Base-by-base conservation (phyloP, 768 basidiomycete genomes). In the Mycena sanguinolenta region DNA sequence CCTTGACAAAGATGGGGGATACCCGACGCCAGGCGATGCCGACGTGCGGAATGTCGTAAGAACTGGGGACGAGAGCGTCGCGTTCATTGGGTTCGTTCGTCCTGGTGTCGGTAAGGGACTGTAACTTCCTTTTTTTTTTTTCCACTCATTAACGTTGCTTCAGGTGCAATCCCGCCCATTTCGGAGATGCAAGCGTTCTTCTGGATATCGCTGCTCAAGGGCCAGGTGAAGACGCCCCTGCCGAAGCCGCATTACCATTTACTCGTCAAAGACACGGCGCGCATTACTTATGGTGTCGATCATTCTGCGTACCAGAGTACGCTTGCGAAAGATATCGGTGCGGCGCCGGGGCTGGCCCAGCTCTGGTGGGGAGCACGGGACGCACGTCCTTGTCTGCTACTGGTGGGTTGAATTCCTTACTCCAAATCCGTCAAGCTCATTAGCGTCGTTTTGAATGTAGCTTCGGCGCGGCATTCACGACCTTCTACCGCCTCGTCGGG, bases 201-300 rank as follows among this genome's bases (percentile, higher is more conserved):
- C 73, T 89, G 87, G 87, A 85, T 88, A 59, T 83, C 85, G 7
- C 73, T 88, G 7, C 77, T 89, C 39, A 84, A 84, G 70, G 80
- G 81, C 4, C 76, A 80, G 55, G 80, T 89, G 34, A 78, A 79
- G 23, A 72, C 79, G 13, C 88, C 89, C 0, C 80, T 84, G 2
- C 75, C 84, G 8, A 79, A 80, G 16, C 83, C 88, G 30, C 82
- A 86, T 67, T 90, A 91, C 75, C 87, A 89, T 73, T 81, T 91
- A 14, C 81, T 91, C 12, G 82, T 86, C 8, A 82, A 83, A 27
- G 82, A 86, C 21, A 82, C 81, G 19, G 84, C 87, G 1, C 78
- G 90, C 12, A 90, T 91, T 55, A 84, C 85, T 74, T 89, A 91
- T 74, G 89, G 89, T 10, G 89, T 89, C 6, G 89, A 90, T 69